Percentiles rank a stretch among this genome's conserved stretches.
These are phyloP conservation scores for Penicillium crustosum DNA, from an alignment of 2,329 filamentous ascomycete species.

Conservation along the genomic window DNA sequence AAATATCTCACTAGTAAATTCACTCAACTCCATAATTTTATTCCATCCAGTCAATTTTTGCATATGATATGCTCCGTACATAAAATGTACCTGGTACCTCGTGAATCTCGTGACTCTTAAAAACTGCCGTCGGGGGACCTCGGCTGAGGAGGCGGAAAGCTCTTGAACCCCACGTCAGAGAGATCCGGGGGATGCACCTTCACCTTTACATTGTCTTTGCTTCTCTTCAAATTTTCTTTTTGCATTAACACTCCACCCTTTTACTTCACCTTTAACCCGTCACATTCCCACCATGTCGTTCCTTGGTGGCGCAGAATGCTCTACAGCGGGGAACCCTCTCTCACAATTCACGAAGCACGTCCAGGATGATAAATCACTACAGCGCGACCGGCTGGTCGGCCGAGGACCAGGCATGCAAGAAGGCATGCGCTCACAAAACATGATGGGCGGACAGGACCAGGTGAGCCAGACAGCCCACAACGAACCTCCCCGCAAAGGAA, in stretches of 20 bases:
- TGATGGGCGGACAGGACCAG: slow-evolving; percentile 72
- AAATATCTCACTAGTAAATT: not conserved
- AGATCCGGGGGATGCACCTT: slow-evolving; percentile 15
- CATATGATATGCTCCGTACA: too few relatives aligned
- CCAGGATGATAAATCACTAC: slow-evolving; percentile 91
- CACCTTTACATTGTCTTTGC: not conserved
- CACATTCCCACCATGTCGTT: slow-evolving; percentile 72
- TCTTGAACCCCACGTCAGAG: slow-evolving; percentile 25
- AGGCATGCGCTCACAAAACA: slow-evolving; percentile 72
- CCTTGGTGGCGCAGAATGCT: slow-evolving; percentile 93
- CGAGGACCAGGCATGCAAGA: slow-evolving; percentile 70
- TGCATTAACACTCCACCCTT: not conserved
- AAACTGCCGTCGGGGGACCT: slow-evolving; percentile 21
- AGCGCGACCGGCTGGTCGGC: slow-evolving; percentile 83
- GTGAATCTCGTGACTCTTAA: not conserved
- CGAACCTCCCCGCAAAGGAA: not conserved
- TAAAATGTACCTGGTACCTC: not conserved
- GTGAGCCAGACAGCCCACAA: slow-evolving; percentile 39
- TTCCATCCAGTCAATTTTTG: too few relatives aligned
- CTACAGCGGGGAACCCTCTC: slow-evolving; percentile 90
- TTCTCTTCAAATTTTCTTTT: not conserved
- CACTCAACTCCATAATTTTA: too few relatives aligned
- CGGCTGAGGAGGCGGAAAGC: slow-evolving; percentile 26
- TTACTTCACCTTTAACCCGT: not conserved
- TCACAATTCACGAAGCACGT: slow-evolving; percentile 98